Evolutionary conservation across 78 protist genomes (phyloP).

Genomic region (Cavenderia fasciculata): DNA sequence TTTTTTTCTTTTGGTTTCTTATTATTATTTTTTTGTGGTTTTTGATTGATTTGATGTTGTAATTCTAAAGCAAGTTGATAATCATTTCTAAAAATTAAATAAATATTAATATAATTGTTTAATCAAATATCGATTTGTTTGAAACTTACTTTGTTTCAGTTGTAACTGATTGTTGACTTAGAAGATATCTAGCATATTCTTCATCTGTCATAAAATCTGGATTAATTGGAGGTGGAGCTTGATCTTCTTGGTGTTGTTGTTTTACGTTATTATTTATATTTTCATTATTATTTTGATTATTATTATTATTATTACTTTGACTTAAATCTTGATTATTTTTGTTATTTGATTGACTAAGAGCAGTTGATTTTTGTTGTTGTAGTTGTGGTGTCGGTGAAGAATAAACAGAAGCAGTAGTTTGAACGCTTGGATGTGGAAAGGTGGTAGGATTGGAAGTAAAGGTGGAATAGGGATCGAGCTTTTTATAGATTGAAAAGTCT

Average conservation of each 20-base stretch:
- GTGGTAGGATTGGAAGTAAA: background rate
- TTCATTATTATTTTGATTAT: background rate
- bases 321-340: too few species aligned
- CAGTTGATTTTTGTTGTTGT: too few species aligned
- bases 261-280: background rate
- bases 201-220: slow-evolving; percentile 53
- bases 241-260: background rate
- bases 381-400: too few species aligned
- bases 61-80: slow-evolving; percentile 36
- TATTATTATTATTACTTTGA: slow-evolving; percentile 9
- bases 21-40: background rate
- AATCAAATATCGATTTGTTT: too few species aligned
- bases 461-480: slow-evolving; percentile 42
- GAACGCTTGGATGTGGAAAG: too few species aligned
- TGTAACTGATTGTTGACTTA: background rate
- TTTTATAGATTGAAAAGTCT: slow-evolving; percentile 7
- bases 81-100: slow-evolving; percentile 15
- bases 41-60: slow-evolving; percentile 40
- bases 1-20: background rate
- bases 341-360: background rate
- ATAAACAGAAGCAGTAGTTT: too few species aligned
- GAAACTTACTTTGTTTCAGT: slow-evolving; percentile 4
- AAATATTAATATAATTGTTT: too few species aligned
- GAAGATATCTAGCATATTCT: slow-evolving; percentile 41
- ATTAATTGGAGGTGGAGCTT: background rate